Evolutionary conservation across 2,329 filamentous ascomycete genomes (phyloP).

Genomic region (Colletotrichum salicis): DNA sequence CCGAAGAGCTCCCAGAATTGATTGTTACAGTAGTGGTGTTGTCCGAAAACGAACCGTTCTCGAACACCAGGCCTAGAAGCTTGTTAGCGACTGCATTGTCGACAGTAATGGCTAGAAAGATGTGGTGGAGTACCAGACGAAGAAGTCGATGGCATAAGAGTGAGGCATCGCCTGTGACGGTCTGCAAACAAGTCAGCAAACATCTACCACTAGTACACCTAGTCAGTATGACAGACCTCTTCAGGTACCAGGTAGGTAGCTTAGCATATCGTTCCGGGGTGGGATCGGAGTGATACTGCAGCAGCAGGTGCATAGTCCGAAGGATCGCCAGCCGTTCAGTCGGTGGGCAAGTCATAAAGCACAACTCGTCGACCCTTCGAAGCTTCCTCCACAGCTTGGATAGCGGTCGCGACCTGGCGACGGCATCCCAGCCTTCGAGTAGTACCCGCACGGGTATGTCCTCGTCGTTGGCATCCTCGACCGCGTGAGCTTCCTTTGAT

Average conservation of each 20-base stretch:
- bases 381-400: constrained; percentile 43
- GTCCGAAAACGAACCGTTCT: constrained; percentile 44
- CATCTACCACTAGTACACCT: not conserved
- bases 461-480: constrained; percentile 39
- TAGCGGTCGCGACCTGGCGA: constrained; percentile 41
- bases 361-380: constrained; percentile 40
- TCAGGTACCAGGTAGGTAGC: constrained; percentile 42
- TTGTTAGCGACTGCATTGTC: not conserved
- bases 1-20: constrained; percentile 43
- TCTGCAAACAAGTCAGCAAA: constrained; percentile 32
- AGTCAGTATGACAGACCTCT: constrained; percentile 36
- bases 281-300: constrained; percentile 43
- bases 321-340: constrained; percentile 41
- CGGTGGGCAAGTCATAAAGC: constrained; percentile 36
- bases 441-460: constrained; percentile 41
- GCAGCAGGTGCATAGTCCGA: constrained; percentile 40
- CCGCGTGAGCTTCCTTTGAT: constrained; percentile 13
- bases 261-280: constrained; percentile 34
- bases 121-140: constrained; percentile 40
- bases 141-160: constrained; percentile 45
- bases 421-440: constrained; percentile 43
- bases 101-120: no score
- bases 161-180: constrained; percentile 43
- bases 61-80: constrained; percentile 41
- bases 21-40: constrained; percentile 45